phyloP scores from a whole-genome alignment of 2,329 filamentous ascomycete genomes.

The Talaromyces sp. region DNA sequence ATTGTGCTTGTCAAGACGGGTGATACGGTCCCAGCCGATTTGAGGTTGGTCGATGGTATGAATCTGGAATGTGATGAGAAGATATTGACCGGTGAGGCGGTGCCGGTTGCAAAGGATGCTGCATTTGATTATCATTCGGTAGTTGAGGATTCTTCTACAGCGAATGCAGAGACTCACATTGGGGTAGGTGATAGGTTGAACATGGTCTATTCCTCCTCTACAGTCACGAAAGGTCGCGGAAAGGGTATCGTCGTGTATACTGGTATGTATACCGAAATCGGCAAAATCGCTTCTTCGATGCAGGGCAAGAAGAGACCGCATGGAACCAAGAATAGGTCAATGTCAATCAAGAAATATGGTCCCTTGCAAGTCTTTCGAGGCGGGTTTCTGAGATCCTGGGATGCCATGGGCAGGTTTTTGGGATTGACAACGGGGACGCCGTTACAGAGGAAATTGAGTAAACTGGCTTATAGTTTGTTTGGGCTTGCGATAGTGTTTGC shows the following conservation, averaged over 20 bases:
- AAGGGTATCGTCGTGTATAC: slow-evolving; percentile 59
- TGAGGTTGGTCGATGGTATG: slow-evolving; percentile 58
- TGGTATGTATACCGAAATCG: slow-evolving; percentile 62
- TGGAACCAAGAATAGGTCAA: slow-evolving; percentile 36
- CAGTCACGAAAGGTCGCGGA: slow-evolving; percentile 60
- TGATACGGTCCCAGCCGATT: slow-evolving; percentile 60
- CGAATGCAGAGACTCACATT: slow-evolving; percentile 32
- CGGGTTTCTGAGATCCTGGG: slow-evolving; percentile 47
- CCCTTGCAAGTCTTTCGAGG: slow-evolving; percentile 51
- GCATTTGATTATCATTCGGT: slow-evolving; percentile 28
- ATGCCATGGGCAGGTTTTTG: slow-evolving; percentile 55
- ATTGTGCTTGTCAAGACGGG: slow-evolving; percentile 54
- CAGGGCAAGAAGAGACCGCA: slow-evolving; percentile 47
- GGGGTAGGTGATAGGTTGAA: slow-evolving; percentile 60
- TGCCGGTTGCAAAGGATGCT: slow-evolving; percentile 57
- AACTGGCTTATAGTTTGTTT: slow-evolving; percentile 79
- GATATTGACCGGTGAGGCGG: slow-evolving; percentile 61
- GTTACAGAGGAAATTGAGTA: slow-evolving; percentile 78
- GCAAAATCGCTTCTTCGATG: slow-evolving; percentile 59
- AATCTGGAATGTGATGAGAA: slow-evolving; percentile 73
- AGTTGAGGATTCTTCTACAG: slow-evolving; percentile 18
- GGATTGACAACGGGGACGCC: slow-evolving; percentile 72
- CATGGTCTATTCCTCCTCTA: slow-evolving; percentile 61
- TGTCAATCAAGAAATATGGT: slow-evolving; percentile 49
- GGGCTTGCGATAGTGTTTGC: slow-evolving; percentile 64